Conservation (phyloP, 2,329 filamentous ascomycete genomes). For the Sporothrix pallida region DNA sequence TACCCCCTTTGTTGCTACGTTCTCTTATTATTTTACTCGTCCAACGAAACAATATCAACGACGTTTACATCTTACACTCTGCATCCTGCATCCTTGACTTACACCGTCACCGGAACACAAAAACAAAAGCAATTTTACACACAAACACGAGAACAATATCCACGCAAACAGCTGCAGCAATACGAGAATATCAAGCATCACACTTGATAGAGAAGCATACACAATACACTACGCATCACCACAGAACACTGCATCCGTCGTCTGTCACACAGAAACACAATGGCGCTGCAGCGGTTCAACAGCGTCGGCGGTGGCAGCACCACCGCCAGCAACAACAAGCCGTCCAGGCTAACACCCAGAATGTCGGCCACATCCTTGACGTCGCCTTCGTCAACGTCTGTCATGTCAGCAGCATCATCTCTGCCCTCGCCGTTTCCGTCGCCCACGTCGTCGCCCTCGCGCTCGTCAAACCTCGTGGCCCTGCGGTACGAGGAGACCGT, state of each 20-base stretch:
- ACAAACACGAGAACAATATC: neutral
- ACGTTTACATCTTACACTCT: neutral
- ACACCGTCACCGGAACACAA: neutral
- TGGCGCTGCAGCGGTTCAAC: conserved; percentile 51
- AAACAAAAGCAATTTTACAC: neutral
- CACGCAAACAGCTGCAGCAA: neutral
- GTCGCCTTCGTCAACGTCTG: conserved; percentile 4
- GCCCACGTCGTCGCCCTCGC: conserved; percentile 43
- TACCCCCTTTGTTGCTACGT: neutral
- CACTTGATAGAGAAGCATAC: neutral
- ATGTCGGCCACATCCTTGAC: conserved; percentile 12
- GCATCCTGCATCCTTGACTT: neutral
- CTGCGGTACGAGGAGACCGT: conserved; percentile 67
- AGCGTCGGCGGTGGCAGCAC: conserved; percentile 51
- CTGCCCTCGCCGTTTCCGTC: neutral
- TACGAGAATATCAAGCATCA: neutral
- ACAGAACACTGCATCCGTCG: neutral
- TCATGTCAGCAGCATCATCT: conserved; percentile 23
- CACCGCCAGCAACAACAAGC: neutral
- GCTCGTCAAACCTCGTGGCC: conserved; percentile 52
- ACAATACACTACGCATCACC: neutral
- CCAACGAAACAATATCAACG: neutral
- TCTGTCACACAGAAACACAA: conserved; percentile 35
- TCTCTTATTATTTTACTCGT: neutral
- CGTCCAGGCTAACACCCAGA: neutral